Base-by-base conservation (phyloP, 345 rosid species). In the Populus deltoides region DNA sequence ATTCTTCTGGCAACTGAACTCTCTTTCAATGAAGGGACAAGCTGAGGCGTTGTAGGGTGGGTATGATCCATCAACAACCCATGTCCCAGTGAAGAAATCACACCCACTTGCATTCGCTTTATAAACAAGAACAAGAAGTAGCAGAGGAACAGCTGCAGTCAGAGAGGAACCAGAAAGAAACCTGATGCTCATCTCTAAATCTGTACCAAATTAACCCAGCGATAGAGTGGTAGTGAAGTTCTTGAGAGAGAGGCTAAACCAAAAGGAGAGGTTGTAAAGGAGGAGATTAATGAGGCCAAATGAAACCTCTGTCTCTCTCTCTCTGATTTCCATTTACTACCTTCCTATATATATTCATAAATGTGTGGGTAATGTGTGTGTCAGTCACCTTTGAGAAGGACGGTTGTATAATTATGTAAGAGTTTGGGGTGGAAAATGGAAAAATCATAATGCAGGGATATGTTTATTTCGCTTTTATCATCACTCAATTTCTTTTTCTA, bases 1-100 rank as follows among this genome's bases (percentile, higher is more conserved):
- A 57, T 90, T 90, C 73, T 78, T 83, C 59, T 73, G 86, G 79
- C 94, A 89, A 66, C 85, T 81, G 71, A 90, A 90, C 72, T 86
- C 90, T 47, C 25, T 76, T 75, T 89, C 87, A 7, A 90, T 57
- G 71, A 88, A 88, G 7, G 92, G 86, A 59, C 94, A 90, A 12
- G 71, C n/a, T 7, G 85, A 76, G 12, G 80, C 76, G 35, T 74
- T 33, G 62, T 79, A 79, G 10, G 74, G 78, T 2, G 81, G 81
- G 55, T 59, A 79, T 1, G 68, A n/a, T 10, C 43, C 61, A 0
- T 79, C 81, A 39, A 55, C 12, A 15, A 79, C 77, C 81, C 81
- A 79, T 10, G 4, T 79, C 17, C 81, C 81, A 10, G 17, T 73
- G 45, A 67, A 79, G 27, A 73, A 67, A 79, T 79, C 78, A 36